Percentiles rank a stretch among this genome's conserved stretches.
phyloP scores from a whole-genome alignment of 2,329 filamentous ascomycete species.

The Ustilaginoidea virens region DNA sequence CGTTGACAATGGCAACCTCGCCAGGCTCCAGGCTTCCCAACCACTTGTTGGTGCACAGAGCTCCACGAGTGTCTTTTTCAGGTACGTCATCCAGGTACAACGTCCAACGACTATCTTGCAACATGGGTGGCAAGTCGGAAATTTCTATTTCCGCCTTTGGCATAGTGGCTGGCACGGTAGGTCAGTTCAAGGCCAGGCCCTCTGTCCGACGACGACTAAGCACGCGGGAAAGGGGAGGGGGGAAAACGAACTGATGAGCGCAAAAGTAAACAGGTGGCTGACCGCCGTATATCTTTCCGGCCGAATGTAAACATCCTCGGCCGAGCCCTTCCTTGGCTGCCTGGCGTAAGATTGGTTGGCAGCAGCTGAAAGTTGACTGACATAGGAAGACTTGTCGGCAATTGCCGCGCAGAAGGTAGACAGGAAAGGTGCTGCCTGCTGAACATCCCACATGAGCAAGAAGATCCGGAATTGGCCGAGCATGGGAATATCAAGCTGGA shows the following conservation, averaged over 20 bases:
- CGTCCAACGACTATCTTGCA: conserved; percentile 54
- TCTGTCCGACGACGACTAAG: too few relatives aligned
- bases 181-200: too few relatives aligned
- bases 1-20: conserved; percentile 49
- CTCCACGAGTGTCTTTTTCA: conserved; percentile 35
- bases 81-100: conserved; percentile 55
- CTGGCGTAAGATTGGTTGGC: conserved; percentile 46
- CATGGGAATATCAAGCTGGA: conserved; percentile 65
- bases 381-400: conserved; percentile 32
- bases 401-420: conserved; percentile 41
- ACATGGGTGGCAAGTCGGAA: conserved; percentile 41
- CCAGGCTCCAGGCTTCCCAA: conserved; percentile 39
- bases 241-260: conserved; percentile 50
- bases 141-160: conserved; percentile 49
- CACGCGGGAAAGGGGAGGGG: neutral
- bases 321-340: conserved; percentile 39
- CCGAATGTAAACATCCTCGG: conserved; percentile 49
- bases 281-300: conserved; percentile 54
- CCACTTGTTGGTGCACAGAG: conserved; percentile 53
- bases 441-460: conserved; percentile 50
- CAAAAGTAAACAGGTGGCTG: conserved; percentile 55
- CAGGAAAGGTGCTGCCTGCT: conserved; percentile 40
- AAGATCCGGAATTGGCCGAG: conserved; percentile 66
- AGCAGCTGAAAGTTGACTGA: conserved; percentile 42
- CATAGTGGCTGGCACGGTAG: conserved; percentile 35